A percentile compares a stretch with the other conserved stretches of the same genome.
Conservation (phyloP, 1,284 basidiomycete species). For the Sphagnurus paluster region DNA sequence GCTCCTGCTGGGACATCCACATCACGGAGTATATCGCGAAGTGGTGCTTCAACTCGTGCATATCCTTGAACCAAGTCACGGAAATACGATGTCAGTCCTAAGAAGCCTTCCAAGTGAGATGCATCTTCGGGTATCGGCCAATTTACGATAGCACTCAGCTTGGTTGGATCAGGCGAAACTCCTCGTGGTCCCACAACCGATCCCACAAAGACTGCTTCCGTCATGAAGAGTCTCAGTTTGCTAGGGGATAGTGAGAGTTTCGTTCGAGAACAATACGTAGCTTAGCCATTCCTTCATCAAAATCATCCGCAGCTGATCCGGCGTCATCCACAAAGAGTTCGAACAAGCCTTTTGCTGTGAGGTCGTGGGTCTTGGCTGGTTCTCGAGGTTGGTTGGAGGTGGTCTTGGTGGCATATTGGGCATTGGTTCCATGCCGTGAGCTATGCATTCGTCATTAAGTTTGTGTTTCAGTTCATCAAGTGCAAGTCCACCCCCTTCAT, state of each 20-base stretch:
- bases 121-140: slow-evolving; percentile 31
- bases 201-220: slow-evolving; percentile 32
- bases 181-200: slow-evolving; percentile 28
- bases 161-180: slow-evolving; percentile 30
- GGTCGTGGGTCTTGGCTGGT: slow-evolving; percentile 29
- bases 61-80: slow-evolving; percentile 24
- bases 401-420: slow-evolving; percentile 16
- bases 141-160: slow-evolving; percentile 34
- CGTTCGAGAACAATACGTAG: slow-evolving; percentile 21
- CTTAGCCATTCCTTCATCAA: slow-evolving; percentile 23
- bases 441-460: slow-evolving; percentile 22
- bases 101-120: slow-evolving; percentile 25
- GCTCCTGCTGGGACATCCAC: slow-evolving; percentile 23
- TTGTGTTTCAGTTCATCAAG: slow-evolving; percentile 19
- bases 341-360: slow-evolving; percentile 26
- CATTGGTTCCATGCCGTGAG: slow-evolving; percentile 9
- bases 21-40: slow-evolving; percentile 27
- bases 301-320: slow-evolving; percentile 25
- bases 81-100: slow-evolving; percentile 27
- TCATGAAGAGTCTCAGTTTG: slow-evolving; percentile 33
- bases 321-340: slow-evolving; percentile 37
- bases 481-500: slow-evolving; percentile 16
- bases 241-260: slow-evolving; percentile 31
- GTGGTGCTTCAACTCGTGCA: slow-evolving; percentile 21
- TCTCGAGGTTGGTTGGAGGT: not conserved